Conservation (phyloP, 73 alveolate genomes). For the Symbiodinium natans region DNA sequence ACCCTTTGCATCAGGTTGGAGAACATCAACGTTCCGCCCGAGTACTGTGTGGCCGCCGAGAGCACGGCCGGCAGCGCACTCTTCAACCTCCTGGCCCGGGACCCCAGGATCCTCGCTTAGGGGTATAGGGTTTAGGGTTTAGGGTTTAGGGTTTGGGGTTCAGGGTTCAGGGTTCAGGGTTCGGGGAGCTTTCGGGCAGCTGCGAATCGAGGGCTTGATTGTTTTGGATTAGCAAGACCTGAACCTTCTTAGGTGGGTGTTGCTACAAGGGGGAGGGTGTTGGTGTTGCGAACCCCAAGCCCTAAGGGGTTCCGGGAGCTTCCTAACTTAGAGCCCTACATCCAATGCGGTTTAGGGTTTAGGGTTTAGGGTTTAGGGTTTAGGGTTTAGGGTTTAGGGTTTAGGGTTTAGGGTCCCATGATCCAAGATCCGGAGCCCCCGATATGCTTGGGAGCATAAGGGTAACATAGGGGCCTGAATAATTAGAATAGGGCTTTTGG, state of each 20-base stretch:
- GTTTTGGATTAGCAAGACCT: neutral
- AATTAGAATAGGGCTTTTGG: no score
- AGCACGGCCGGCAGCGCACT: slow-evolving; percentile 90
- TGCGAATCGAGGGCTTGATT: neutral
- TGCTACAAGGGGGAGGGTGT: no score
- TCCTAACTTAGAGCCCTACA: neutral
- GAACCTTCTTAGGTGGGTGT: no score
- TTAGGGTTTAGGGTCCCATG: no score
- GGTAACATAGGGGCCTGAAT: no score
- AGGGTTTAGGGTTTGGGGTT: neutral
- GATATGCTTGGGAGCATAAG: no score
- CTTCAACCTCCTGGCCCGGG: slow-evolving; percentile 64
- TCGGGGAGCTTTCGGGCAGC: neutral
- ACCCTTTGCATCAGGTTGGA: slow-evolving; percentile 28
- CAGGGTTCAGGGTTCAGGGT: neutral
- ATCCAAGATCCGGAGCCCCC: no score
- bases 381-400: no score
- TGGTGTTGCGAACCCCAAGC: neutral
- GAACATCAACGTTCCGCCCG: slow-evolving; percentile 64
- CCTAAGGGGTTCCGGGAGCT: neutral
- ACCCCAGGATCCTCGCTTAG: neutral
- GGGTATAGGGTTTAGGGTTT: neutral
- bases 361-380: no score
- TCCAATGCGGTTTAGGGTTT: neutral
- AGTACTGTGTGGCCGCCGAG: slow-evolving; percentile 75